Evolutionary conservation across 2,329 filamentous ascomycete species (phyloP), one percentile per base, ranked within the genome.

Genomic region (Rhytidhysteron rufulum): DNA sequence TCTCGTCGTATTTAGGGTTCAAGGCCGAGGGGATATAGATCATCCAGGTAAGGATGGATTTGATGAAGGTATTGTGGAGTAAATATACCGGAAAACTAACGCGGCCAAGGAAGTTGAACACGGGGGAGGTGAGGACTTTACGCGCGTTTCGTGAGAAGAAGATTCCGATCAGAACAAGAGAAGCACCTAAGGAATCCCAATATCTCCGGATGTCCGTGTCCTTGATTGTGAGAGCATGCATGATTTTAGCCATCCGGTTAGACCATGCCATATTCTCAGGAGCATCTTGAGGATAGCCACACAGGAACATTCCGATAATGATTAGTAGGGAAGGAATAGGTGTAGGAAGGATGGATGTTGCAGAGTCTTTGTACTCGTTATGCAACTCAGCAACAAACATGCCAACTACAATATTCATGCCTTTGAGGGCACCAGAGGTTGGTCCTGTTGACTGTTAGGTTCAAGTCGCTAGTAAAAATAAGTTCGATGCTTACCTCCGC

Each of bases 11-110:
- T 8, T 56, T 56, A 5, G 61, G 62, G 37, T 65, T 62, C 61
- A 65, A 62, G 17, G 59, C 61, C 4, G 58, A 63, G 1, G 60
- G 61, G 3, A 65, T 54, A 41, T 65, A 83, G 10, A 81, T 63
- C 67, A 83, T 71, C 76, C 78, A 83, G 19, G 76, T 74, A 11
- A 83, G 66, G 6, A 82, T 58, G 18, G 73, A 76, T 41, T 80
- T 75, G 49, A 83, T 72, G 21, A 83, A 67, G 1, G 75, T 73
- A 31, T 80, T 80, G 59, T 84, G 80, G 16, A 83, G 63, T 5
- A 84, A 70, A 51, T 83, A 83, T 11, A 84, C 76, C 1, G 80
- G 78, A 51, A 83, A 83, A 32, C 76, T 80, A 62, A 82, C 75
- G 52, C 77, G 77, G 32, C 80, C 80, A 10, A 83, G 72, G 73